Percentiles rank a stretch among this genome's conserved stretches.
These are phyloP conservation scores for Sordariomycetes sp. DNA, from an alignment of 2,329 filamentous ascomycete genomes.

Conservation along the genomic window DNA sequence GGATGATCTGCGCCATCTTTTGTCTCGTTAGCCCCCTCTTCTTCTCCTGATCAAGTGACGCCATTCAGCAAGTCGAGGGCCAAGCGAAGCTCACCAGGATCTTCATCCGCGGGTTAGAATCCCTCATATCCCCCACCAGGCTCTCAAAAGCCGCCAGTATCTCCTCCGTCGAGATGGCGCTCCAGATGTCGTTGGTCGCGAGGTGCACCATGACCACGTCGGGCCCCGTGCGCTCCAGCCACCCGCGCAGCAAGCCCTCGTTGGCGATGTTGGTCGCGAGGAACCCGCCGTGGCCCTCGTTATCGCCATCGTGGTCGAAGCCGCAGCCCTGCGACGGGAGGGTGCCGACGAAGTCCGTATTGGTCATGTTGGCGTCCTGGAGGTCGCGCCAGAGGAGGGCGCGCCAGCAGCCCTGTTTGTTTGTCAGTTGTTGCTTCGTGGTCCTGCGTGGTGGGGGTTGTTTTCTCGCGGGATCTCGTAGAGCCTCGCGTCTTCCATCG, in stretches of 20 bases:
- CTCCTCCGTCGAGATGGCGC: background rate
- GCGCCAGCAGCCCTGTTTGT: constrained; percentile 22
- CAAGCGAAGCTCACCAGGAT: background rate
- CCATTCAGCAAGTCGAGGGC: too few relatives aligned
- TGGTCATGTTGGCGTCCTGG: constrained; percentile 17
- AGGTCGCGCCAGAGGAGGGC: constrained; percentile 25
- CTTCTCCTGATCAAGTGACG: background rate
- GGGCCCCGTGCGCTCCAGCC: constrained; percentile 21
- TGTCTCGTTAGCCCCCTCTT: background rate
- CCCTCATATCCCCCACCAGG: constrained; percentile 4
- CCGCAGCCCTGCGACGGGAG: constrained; percentile 18
- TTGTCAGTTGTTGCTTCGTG: background rate
- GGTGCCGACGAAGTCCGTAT: constrained; percentile 27
- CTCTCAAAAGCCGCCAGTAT: constrained; percentile 1
- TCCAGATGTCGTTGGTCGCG: constrained; percentile 27
- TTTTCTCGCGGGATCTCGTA: background rate
- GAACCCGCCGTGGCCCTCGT: constrained; percentile 30
- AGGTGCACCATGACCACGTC: constrained; percentile 31
- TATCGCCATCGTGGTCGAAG: constrained; percentile 20
- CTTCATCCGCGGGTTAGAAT: background rate
- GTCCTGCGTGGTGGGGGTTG: background rate
- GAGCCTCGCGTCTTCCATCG: background rate
- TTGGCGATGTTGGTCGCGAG: constrained; percentile 27
- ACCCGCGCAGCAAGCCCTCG: constrained; percentile 20
- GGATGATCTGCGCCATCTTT: constrained; percentile 17